A percentile compares a stretch with the other conserved stretches of the same genome.
Conservation (phyloP, 352 stramenopile genomes). For the Phytopythium cucurbitacearum region DNA sequence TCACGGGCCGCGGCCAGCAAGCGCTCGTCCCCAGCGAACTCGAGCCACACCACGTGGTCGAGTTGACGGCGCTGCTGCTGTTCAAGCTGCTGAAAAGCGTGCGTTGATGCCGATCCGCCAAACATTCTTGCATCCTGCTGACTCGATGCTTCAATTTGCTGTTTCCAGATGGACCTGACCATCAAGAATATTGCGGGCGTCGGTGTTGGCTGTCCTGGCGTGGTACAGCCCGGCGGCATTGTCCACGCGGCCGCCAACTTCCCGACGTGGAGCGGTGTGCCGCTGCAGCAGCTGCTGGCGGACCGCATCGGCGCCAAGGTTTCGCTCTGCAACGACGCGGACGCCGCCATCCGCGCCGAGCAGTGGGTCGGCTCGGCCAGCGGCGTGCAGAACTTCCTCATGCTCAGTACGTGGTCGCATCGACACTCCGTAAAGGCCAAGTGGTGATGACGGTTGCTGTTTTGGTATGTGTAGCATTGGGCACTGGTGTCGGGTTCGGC, state of each 20-base stretch:
- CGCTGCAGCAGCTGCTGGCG: constrained; percentile 49
- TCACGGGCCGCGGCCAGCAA: constrained; percentile 46
- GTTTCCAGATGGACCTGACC: constrained; percentile 17
- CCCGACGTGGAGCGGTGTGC: constrained; percentile 54
- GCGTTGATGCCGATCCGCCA: neutral
- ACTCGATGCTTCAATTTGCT: neutral
- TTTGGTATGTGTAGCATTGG: constrained; percentile 37
- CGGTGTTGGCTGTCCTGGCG: constrained; percentile 61
- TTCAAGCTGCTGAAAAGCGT: constrained; percentile 43
- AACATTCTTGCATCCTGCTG: neutral
- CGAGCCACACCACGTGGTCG: constrained; percentile 48
- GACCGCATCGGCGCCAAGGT: constrained; percentile 32
- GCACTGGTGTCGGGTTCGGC: constrained; percentile 69
- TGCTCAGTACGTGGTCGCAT: constrained; percentile 57
- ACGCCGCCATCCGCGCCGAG: constrained; percentile 77
- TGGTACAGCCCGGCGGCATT: constrained; percentile 41
- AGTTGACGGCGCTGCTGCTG: constrained; percentile 32
- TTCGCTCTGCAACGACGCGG: constrained; percentile 69
- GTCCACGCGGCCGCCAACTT: constrained; percentile 72
- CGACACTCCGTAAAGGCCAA: neutral
- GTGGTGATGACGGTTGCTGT: neutral
- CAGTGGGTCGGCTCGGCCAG: constrained; percentile 70
- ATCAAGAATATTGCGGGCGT: constrained; percentile 38
- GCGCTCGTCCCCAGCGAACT: constrained; percentile 32
- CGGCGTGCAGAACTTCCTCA: constrained; percentile 68